These are phyloP conservation scores for Inga leiocalycina DNA, from an alignment of 306 rosid genomes.

Conservation along the genomic window DNA sequence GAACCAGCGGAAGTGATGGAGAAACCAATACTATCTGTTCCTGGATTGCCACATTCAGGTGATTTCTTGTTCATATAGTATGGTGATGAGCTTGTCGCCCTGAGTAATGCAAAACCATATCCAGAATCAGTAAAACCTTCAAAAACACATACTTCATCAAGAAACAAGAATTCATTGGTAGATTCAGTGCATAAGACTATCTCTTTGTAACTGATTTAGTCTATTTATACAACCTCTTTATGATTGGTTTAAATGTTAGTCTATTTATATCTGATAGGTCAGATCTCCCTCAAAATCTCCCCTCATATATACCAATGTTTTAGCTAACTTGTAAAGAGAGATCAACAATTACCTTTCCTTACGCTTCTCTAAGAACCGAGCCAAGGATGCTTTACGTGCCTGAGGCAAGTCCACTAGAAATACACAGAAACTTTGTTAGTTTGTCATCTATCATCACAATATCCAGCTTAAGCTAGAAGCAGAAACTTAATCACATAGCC, in stretches of 20 bases:
- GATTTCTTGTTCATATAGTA: conserved; percentile 55
- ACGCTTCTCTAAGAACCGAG: conserved; percentile 96
- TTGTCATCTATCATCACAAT: conserved; percentile 6
- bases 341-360: conserved; percentile 72
- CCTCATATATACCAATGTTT: background rate
- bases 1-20: conserved; percentile 52
- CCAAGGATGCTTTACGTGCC: conserved; percentile 92
- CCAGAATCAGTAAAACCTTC: background rate
- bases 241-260: background rate
- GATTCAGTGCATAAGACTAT: background rate
- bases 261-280: background rate
- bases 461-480: conserved; percentile 11
- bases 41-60: conserved; percentile 54
- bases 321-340: background rate
- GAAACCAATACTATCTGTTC: conserved; percentile 48
- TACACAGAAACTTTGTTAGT: conserved; percentile 10
- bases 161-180: background rate
- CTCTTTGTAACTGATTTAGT: background rate
- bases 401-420: conserved; percentile 75
- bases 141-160: background rate
- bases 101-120: conserved; percentile 21
- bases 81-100: conserved; percentile 62
- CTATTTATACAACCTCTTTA: background rate
- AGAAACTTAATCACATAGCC: background rate
- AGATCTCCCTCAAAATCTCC: background rate